Evolutionary conservation across 2,329 filamentous ascomycete genomes (phyloP).

Genomic region (Fusarium pseudocircinatum): DNA sequence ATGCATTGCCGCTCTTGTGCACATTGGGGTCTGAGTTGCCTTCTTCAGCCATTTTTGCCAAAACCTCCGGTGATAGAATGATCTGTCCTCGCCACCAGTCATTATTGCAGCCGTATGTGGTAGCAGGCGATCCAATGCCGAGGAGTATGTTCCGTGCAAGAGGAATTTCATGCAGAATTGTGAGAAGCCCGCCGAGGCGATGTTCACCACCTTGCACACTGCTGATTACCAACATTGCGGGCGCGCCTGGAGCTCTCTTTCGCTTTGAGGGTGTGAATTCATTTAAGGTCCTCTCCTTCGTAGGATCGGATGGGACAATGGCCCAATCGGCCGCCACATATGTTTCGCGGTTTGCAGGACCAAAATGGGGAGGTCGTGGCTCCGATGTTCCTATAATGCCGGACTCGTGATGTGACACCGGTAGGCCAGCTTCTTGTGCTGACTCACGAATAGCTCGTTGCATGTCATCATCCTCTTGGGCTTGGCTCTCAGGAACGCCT

Average conservation of each 20-base stretch:
- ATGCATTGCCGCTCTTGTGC: conserved; percentile 45
- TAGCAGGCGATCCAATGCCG: conserved; percentile 50
- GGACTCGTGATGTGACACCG: conserved; percentile 57
- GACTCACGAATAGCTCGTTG: conserved; percentile 66
- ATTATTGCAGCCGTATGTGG: conserved; percentile 63
- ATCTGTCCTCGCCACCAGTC: conserved; percentile 71
- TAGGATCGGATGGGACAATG: conserved; percentile 59
- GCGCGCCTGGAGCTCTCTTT: conserved; percentile 53
- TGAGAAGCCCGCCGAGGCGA: conserved; percentile 63
- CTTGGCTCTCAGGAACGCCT: conserved; percentile 51
- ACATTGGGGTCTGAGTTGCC: conserved; percentile 42
- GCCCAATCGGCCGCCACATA: conserved; percentile 68
- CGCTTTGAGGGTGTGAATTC: conserved; percentile 53
- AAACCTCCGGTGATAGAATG: conserved; percentile 55
- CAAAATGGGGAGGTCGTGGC: conserved; percentile 61
- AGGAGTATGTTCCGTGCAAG: conserved; percentile 66
- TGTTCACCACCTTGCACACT: conserved; percentile 49
- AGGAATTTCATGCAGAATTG: conserved; percentile 69
- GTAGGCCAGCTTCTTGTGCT: conserved; percentile 60
- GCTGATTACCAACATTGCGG: conserved; percentile 61
- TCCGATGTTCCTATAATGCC: conserved; percentile 56
- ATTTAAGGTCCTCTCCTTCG: conserved; percentile 32
- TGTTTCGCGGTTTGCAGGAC: conserved; percentile 65
- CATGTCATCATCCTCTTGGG: conserved; percentile 65
- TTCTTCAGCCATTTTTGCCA: conserved; percentile 48